Percentiles rank a stretch among this genome's conserved stretches.
These are phyloP conservation scores for Bipolaris zeicola DNA, from an alignment of 2,329 filamentous ascomycete genomes.

Conservation along the genomic window DNA sequence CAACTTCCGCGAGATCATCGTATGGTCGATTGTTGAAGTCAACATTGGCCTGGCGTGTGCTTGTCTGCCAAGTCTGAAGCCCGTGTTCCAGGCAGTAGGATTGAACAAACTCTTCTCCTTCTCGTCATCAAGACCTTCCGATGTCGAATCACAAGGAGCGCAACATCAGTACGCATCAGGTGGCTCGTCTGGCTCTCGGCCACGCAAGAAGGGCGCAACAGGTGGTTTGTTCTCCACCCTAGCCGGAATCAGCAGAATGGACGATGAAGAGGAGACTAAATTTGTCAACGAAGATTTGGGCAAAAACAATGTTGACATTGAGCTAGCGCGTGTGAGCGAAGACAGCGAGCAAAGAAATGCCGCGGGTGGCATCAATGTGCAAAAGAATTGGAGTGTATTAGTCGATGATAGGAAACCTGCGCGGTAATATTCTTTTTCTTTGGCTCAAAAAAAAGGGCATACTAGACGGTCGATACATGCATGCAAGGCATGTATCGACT, in stretches of 20 bases:
- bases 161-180: neutral
- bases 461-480: neutral
- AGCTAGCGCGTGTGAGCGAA: slow-evolving; percentile 12
- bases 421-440: neutral
- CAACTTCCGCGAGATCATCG: slow-evolving; percentile 35
- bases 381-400: slow-evolving; percentile 15
- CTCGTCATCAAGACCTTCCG: slow-evolving; percentile 19
- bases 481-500: neutral
- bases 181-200: neutral
- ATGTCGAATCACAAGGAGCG: slow-evolving; percentile 15
- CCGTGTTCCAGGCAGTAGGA: slow-evolving; percentile 22
- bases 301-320: slow-evolving; percentile 17
- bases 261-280: slow-evolving; percentile 24
- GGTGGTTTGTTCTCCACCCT: slow-evolving; percentile 30
- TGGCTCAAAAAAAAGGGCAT: neutral
- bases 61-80: slow-evolving; percentile 29
- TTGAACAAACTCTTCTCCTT: slow-evolving; percentile 30
- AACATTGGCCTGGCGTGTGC: slow-evolving; percentile 33
- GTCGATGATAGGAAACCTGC: slow-evolving; percentile 10
- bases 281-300: slow-evolving; percentile 16
- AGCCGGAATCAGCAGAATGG: slow-evolving; percentile 22
- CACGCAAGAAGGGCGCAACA: slow-evolving; percentile 28
- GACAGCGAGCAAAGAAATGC: slow-evolving; percentile 8
- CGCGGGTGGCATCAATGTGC: slow-evolving; percentile 7
- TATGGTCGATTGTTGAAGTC: slow-evolving; percentile 33